Base-by-base conservation (phyloP, 2,329 filamentous ascomycete genomes). In the Ilyonectria mors-panacis region DNA sequence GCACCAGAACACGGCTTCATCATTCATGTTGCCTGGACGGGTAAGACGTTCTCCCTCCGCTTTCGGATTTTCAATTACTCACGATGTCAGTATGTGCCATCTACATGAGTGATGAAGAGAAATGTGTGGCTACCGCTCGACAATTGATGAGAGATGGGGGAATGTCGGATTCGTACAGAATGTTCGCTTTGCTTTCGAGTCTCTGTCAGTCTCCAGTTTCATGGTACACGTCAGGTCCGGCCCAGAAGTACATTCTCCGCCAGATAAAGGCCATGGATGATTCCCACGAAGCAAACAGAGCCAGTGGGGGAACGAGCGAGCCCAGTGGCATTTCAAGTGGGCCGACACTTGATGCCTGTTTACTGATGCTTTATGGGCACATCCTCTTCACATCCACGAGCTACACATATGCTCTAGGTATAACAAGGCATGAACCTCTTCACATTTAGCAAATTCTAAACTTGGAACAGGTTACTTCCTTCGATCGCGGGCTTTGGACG, bases 221-320 rank as follows among this genome's bases (percentile, higher is more conserved):
- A 33, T 93, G 92, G 85, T 97, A 95, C 80, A 92, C 92, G 58
- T 92, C 92, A 3, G 93, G 93, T 0, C 91, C 94, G 0, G 91
- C 92, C 21, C 94, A 97, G 80, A 98, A 98, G 79, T 97, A 93
- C 77, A 91, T 98, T 75, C 86, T 98, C 65, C 91, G 96, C 5
- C 94, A 97, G 81, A 93, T 99, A 81, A 97, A 97, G 79, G 90
- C 91, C 4, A 93, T 97, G 84, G 96, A 99, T 92, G 50, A 84
- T 81, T 84, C 87, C 15, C 82, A 85, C 15, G 81, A 85, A 45
- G 80, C 82, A 30, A 79, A 81, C 62, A 79, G 79, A 3, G 63
- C 60, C 1, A 59, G 68, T 75, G 79, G 42, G 69, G 79, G 66
- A 74, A 39, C 54, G 4, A 63, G 39, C 10, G 19, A 30, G 28